These are phyloP conservation scores for Rhizophora mangle DNA, from an alignment of 345 rosid species.

Conservation along the genomic window DNA sequence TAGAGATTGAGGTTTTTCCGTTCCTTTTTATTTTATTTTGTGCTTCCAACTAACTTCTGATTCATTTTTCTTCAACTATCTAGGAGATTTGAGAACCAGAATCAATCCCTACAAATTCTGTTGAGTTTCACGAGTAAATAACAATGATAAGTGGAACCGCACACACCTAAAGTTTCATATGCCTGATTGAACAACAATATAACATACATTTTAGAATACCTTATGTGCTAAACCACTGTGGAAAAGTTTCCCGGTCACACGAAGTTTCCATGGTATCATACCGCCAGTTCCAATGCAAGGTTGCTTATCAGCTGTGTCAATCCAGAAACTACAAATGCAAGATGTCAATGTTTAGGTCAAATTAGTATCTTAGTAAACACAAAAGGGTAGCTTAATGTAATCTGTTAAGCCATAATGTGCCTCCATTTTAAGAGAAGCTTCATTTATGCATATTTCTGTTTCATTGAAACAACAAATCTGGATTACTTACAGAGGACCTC, in stretches of 20 bases:
- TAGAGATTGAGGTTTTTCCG: too few relatives aligned
- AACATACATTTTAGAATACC: conserved; percentile 37
- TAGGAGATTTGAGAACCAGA: background rate
- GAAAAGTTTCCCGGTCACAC: conserved; percentile 84
- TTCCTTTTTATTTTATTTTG: background rate
- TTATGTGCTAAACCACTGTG: conserved; percentile 95
- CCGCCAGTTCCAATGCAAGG: conserved; percentile 99
- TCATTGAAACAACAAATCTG: background rate
- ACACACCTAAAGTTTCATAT: background rate
- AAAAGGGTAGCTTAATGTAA: background rate
- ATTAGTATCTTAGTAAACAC: background rate
- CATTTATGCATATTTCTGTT: background rate
- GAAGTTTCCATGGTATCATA: conserved; percentile 95
- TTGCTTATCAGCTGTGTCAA: conserved; percentile 97
- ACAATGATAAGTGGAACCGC: background rate
- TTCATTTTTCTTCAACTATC: background rate
- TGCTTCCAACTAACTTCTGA: background rate
- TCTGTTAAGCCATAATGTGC: background rate
- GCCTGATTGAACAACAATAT: background rate
- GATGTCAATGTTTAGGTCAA: conserved; percentile 11
- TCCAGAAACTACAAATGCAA: conserved; percentile 67
- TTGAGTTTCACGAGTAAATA: background rate
- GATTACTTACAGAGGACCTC: conserved; percentile 74
- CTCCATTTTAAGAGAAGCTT: background rate
- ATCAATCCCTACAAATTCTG: background rate